Evolutionary conservation across 176 grass and related monocot genomes (phyloP).

Genomic region (Aegilops speltoides): DNA sequence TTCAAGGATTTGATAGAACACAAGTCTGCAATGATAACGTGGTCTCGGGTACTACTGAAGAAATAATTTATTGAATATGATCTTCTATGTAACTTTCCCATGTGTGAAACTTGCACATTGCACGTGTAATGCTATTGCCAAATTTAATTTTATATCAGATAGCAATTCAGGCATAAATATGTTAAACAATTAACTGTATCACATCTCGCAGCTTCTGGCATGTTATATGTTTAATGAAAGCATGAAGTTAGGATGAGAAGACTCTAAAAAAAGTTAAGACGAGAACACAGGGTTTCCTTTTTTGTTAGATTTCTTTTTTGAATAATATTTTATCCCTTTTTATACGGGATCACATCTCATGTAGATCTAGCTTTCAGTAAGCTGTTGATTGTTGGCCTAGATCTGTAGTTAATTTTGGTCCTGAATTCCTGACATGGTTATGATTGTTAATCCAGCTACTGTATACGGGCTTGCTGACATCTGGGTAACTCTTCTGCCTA

Average conservation of each 20-base stretch:
- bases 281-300: background rate
- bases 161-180: background rate
- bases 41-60: background rate
- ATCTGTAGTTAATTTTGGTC: background rate
- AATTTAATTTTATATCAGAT: background rate
- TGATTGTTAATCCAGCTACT: background rate
- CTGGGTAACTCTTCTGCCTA: slow-evolving; percentile 22
- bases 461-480: slow-evolving; percentile 16
- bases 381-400: background rate
- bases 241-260: background rate
- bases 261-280: background rate
- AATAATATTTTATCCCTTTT: background rate
- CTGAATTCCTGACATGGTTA: slow-evolving; percentile 5
- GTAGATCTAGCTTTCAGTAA: slow-evolving; percentile 8
- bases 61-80: background rate
- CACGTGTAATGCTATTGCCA: background rate
- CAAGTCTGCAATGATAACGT: background rate
- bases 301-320: background rate
- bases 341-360: background rate
- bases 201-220: background rate
- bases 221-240: background rate
- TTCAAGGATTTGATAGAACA: background rate
- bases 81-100: background rate
- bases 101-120: background rate
- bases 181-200: background rate